These are phyloP conservation scores for Dioscorea zingiberensis DNA, from an alignment of 106 monocot genomes.

Conservation along the genomic window DNA sequence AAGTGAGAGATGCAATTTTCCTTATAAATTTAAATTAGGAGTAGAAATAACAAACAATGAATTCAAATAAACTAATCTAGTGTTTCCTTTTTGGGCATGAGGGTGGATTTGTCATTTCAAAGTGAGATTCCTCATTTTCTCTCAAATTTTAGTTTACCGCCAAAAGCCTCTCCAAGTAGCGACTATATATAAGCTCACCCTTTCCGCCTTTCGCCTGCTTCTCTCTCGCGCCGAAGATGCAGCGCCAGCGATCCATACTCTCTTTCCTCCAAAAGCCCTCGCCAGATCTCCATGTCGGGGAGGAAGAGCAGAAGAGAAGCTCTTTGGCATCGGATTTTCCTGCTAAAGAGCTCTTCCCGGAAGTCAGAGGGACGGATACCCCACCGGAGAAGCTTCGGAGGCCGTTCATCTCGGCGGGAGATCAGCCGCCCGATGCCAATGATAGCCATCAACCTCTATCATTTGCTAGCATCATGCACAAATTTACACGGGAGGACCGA, in stretches of 20 bases:
- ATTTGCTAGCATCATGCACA: conserved; percentile 56
- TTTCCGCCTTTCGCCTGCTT: neutral
- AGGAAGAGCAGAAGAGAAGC: neutral
- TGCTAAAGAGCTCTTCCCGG: conserved; percentile 5
- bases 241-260: conserved; percentile 74
- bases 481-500: conserved; percentile 39
- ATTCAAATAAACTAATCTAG: too few relatives aligned
- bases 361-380: conserved; percentile 53
- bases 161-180: neutral
- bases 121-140: too few relatives aligned
- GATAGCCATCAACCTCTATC: conserved; percentile 3
- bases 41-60: too few relatives aligned
- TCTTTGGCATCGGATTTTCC: neutral
- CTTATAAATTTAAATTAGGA: too few relatives aligned
- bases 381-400: conserved; percentile 52
- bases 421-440: neutral
- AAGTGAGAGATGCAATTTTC: too few relatives aligned
- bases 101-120: too few relatives aligned
- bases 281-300: conserved; percentile 3
- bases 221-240: conserved; percentile 18
- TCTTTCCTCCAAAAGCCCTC: conserved; percentile 64
- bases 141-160: conserved; percentile 2
- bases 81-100: too few relatives aligned
- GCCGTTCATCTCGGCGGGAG: conserved; percentile 4
- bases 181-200: neutral